Percentiles rank a stretch among this genome's conserved stretches.
Evolutionary conservation across 2,329 filamentous ascomycete genomes (phyloP).

Genomic region (Cercospora sp.): DNA sequence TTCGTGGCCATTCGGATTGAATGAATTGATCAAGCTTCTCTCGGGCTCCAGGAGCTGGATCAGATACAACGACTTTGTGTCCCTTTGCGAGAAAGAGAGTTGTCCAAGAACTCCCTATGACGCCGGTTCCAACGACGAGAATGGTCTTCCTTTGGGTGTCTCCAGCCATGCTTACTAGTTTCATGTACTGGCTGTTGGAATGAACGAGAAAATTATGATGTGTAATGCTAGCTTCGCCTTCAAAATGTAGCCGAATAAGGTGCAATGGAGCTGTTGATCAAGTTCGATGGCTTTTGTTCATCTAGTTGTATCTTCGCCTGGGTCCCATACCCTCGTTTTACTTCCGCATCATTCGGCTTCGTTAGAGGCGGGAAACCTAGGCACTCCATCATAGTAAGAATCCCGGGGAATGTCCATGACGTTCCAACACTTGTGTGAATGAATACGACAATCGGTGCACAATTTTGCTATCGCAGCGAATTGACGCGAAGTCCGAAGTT

Average conservation of each 20-base stretch:
- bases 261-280: neutral
- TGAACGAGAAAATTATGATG: neutral
- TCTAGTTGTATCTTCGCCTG: neutral
- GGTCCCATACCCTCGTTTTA: neutral
- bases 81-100: conserved; percentile 44
- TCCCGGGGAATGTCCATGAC: neutral
- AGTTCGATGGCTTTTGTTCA: neutral
- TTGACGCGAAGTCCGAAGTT: conserved; percentile 9
- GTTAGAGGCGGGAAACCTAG: neutral
- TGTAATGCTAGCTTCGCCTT: neutral
- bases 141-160: conserved; percentile 27
- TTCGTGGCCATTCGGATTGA: conserved; percentile 27
- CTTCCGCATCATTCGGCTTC: neutral
- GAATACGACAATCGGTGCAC: neutral
- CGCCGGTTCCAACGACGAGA: conserved; percentile 42
- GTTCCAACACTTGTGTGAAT: neutral
- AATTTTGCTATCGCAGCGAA: neutral
- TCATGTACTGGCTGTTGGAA: neutral
- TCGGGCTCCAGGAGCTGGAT: conserved; percentile 43
- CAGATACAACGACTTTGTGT: conserved; percentile 45
- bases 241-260: neutral
- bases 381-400: neutral
- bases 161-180: conserved; percentile 1
- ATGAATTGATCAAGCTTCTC: conserved; percentile 33
- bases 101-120: conserved; percentile 47